phyloP scores from a whole-genome alignment of 257 asterid genomes.

The Solanum habrochaites region DNA sequence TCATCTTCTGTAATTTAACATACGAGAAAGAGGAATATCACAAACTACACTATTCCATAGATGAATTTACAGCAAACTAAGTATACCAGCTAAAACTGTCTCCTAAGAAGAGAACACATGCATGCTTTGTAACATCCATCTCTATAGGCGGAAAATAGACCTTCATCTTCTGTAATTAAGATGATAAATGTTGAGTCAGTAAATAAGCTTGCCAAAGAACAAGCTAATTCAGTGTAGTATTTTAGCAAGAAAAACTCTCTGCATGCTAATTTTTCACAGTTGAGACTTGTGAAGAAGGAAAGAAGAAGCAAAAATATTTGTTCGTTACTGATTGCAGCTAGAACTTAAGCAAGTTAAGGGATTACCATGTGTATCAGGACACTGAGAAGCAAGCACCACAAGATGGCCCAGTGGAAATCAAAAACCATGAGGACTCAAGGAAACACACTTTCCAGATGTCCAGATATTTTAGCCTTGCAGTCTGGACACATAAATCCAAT shows the following conservation, averaged over 20 bases:
- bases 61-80: not conserved
- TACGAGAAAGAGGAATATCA: not conserved
- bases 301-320: not conserved
- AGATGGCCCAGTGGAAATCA: slow-evolving; percentile 12
- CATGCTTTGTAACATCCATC: not conserved
- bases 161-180: not conserved
- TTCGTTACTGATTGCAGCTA: not conserved
- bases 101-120: not conserved
- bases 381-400: slow-evolving; percentile 8
- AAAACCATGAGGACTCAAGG: slow-evolving; percentile 40
- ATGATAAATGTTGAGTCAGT: not conserved
- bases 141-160: not conserved
- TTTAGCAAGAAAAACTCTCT: not conserved
- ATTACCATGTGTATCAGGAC: slow-evolving; percentile 8
- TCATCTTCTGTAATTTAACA: not conserved
- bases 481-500: slow-evolving; percentile 97
- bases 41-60: not conserved
- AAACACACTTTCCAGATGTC: slow-evolving; percentile 59
- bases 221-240: not conserved
- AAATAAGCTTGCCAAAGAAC: not conserved
- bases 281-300: not conserved
- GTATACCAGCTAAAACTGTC: not conserved
- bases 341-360: not conserved
- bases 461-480: slow-evolving; percentile 87
- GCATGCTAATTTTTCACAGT: not conserved